Base-by-base conservation (phyloP, 2,329 filamentous ascomycete species). In the Claviceps pazoutovae region DNA sequence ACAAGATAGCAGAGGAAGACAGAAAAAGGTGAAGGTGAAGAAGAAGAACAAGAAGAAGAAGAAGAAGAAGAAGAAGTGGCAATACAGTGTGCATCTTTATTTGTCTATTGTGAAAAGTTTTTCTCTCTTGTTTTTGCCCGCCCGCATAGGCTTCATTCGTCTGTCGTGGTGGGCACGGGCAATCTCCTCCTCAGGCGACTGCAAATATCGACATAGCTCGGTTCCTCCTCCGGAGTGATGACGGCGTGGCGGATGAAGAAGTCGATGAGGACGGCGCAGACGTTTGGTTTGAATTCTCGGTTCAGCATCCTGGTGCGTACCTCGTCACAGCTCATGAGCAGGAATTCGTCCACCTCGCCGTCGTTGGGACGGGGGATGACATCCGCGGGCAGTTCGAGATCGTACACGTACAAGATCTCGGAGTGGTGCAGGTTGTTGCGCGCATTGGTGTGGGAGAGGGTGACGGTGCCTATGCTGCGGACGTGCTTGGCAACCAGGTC, bases 231-330 rank as follows among this genome's bases (percentile, higher is more conserved):
- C 0, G 76, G 67, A 1, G 81, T 90, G 54, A 94, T 62, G 48
- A 88, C 71, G 0, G 86, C 86, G 64, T 89, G 87, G 23, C 88
- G 70, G 46, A 94, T 70, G 59, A 94, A 80, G 64, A 95, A 95
- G 61, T 94, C 88, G 47, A 93, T 73, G 69, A 91, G 72, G 47
- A 91, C 82, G 34, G 84, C 63, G 26, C 84, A 82, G 59, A 87
- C 88, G 60, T 94, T 93, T 0, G 88, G 84, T 72, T 95, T 95
- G 70, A 94, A 95, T 63, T 88, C 80, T 3, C 81, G 81, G 16
- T 71, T 71, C 17, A 73, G 67, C 71, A 95, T 71, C 1, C 80
- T 79, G 50, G 69, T 62, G 62, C 79, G 74, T 4, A 90, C 79
- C 60, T 76, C 69, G 0, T 64, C 62, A 11, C 89, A 71, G 9